phyloP scores from a whole-genome alignment of 2,329 filamentous ascomycete species.

The Lasiodiplodia theobromae region DNA sequence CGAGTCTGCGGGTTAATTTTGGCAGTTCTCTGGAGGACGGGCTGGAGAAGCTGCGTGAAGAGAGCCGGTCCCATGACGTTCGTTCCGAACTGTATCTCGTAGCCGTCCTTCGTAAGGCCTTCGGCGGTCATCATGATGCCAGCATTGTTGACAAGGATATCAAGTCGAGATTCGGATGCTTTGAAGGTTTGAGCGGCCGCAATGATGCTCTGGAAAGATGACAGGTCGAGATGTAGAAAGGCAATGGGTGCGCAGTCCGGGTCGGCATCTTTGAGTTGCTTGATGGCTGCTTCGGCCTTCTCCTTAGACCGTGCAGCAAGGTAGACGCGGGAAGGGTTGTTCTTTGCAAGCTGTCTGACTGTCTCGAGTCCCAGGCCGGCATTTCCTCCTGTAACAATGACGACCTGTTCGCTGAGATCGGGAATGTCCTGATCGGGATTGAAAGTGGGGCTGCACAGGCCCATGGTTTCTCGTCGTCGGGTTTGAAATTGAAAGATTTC shows the following conservation, averaged over 20 bases:
- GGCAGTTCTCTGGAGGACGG: slow-evolving; percentile 52
- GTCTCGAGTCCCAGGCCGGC: slow-evolving; percentile 56
- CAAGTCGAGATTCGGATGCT: slow-evolving; percentile 47
- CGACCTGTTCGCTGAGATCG: slow-evolving; percentile 51
- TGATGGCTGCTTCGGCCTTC: slow-evolving; percentile 52
- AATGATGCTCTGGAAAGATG: slow-evolving; percentile 48
- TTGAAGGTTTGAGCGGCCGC: slow-evolving; percentile 48
- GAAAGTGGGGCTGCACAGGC: no score
- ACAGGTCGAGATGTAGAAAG: slow-evolving; percentile 52
- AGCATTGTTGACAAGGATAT: slow-evolving; percentile 57
- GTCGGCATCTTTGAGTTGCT: slow-evolving; percentile 43
- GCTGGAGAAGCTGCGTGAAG: slow-evolving; percentile 55
- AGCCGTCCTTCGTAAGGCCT: slow-evolving; percentile 54
- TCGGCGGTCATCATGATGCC: slow-evolving; percentile 51
- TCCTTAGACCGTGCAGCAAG: slow-evolving; percentile 54
- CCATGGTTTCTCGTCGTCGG: no score
- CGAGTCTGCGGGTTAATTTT: slow-evolving; percentile 43
- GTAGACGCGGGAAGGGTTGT: slow-evolving; percentile 55
- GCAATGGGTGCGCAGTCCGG: slow-evolving; percentile 46
- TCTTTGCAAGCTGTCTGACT: slow-evolving; percentile 52
- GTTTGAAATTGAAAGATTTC: no score
- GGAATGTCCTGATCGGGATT: slow-evolving; percentile 44
- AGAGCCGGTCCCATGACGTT: slow-evolving; percentile 61
- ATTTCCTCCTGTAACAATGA: slow-evolving; percentile 52
- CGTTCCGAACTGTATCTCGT: slow-evolving; percentile 59